Evolutionary conservation across 306 rosid species (phyloP).

Genomic region (Lathyrus tuberosus): DNA sequence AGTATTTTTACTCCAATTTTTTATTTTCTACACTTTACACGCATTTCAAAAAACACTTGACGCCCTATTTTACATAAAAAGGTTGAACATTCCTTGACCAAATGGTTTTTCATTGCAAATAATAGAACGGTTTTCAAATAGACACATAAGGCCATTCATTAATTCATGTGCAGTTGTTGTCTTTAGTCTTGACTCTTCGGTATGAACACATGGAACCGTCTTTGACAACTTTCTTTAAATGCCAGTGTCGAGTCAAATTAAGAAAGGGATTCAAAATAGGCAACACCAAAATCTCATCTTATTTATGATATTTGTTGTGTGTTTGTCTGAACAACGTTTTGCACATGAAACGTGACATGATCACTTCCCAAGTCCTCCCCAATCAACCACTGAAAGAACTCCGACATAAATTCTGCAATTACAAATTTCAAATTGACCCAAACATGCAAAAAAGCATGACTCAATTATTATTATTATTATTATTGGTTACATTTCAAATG

Average conservation of each 20-base stretch:
- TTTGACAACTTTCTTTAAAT: neutral
- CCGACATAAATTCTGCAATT: neutral
- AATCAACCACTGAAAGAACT: neutral
- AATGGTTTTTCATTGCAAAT: neutral
- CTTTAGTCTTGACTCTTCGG: neutral
- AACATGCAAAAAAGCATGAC: constrained; percentile 8
- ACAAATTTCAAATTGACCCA: constrained; percentile 25
- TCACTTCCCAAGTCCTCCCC: neutral
- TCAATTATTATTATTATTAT: neutral
- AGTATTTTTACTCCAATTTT: too few species aligned
- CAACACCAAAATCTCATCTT: neutral
- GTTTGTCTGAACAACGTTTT: neutral
- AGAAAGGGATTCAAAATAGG: neutral
- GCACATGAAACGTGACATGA: neutral
- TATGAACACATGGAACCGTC: neutral
- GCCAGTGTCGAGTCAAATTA: neutral
- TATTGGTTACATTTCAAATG: constrained; percentile 31
- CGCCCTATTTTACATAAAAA: too few species aligned
- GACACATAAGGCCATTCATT: neutral
- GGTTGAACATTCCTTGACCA: too few species aligned
- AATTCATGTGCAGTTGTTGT: neutral
- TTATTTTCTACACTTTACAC: too few species aligned
- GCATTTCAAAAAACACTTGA: too few species aligned
- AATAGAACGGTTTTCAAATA: neutral
- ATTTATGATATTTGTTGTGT: neutral